Base-by-base conservation (phyloP, 2,329 filamentous ascomycete genomes). In the Dothistroma pini region DNA sequence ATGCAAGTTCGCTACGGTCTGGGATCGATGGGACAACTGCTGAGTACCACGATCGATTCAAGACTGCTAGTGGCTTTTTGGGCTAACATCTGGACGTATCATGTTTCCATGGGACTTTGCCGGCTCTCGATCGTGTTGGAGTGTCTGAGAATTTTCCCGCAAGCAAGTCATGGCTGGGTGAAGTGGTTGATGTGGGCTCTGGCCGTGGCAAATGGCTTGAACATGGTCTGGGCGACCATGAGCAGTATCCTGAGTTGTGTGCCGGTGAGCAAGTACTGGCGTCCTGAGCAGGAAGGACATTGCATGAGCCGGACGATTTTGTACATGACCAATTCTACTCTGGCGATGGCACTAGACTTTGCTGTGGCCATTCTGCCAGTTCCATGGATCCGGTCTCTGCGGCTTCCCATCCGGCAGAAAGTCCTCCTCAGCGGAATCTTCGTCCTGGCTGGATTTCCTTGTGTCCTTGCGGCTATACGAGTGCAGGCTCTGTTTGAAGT, bases 311-410 rank as follows among this genome's bases (percentile, higher is more conserved):
- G 44, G 47, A n/a, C 8, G n/a, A 32, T 34, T 6, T 31, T 60
- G 21, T 60, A 54, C 44, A 44, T 56, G 25, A 29, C 29, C 14
- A 60, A 60, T 31, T 50, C 38, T 4, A 19, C 53, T 8, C 25
- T 56, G 32, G 58, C 41, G 12, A 60, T 60, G 58, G 44, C 56
- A 19, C 47, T 60, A 9, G 58, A 60, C 25, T 56, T 56, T 29
- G 29, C 51, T 22, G 25, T 44, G 6, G 53, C 58, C 4, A 21
- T 56, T 12, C 31, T 60, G 6, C 58, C 58, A 10, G 8, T 60
- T 6, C 58, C 58, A 4, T 60, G 52, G 53, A 60, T 60, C 32
- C 31, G 49, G 21, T 12, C 22, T 1, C 29, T 60, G 9, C 58
- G 31, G 5, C 53, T 60, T 10, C 58, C 52, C 5, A 11, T 19